A percentile compares a stretch with the other conserved stretches of the same genome.
These are phyloP conservation scores for Colletotrichum sp. DNA, from an alignment of 2,329 filamentous ascomycete species.

Conservation along the genomic window DNA sequence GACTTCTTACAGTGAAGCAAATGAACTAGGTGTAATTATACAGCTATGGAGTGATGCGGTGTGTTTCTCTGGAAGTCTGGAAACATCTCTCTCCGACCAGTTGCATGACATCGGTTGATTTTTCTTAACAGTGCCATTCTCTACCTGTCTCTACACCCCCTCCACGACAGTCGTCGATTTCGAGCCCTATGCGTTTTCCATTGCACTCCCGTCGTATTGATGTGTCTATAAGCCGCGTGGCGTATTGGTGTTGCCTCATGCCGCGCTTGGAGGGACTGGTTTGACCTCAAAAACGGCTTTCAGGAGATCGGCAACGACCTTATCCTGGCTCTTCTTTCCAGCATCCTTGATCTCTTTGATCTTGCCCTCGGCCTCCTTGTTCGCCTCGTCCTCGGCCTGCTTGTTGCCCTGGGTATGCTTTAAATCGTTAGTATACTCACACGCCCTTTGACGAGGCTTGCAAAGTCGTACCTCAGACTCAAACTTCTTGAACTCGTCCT, in stretches of 20 bases:
- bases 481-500: conserved; percentile 93
- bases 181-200: neutral
- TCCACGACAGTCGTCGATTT: neutral
- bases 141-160: neutral
- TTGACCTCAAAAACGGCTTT: conserved; percentile 85
- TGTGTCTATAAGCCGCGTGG: neutral
- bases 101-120: neutral
- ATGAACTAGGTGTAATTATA: neutral
- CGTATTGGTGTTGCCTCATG: conserved; percentile 6
- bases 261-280: conserved; percentile 59
- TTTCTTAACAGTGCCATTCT: neutral
- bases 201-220: neutral
- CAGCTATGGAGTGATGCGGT: neutral
- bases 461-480: conserved; percentile 68
- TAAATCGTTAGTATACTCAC: neutral
- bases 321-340: conserved; percentile 78
- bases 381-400: conserved; percentile 79
- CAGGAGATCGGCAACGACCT: conserved; percentile 84
- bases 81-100: neutral
- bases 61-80: neutral
- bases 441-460: neutral
- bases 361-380: conserved; percentile 78
- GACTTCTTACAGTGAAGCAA: conserved; percentile 46
- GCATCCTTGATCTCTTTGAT: conserved; percentile 82
- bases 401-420: conserved; percentile 93